Evolutionary conservation across 257 asterid species (phyloP).

Genomic region (Ilex aquifolium): DNA sequence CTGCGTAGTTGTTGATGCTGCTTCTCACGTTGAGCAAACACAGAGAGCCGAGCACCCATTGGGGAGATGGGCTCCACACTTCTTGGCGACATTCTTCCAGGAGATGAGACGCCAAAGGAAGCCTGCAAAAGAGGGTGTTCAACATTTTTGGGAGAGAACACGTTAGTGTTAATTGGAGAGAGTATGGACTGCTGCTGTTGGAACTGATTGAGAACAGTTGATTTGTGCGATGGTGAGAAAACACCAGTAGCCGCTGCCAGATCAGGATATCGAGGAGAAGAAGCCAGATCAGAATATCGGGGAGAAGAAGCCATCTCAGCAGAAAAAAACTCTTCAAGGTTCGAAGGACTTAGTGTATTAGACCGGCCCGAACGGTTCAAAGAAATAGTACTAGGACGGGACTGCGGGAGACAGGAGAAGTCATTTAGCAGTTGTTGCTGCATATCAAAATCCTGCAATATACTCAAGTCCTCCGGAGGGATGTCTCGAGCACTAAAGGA

Average conservation of each 20-base stretch:
- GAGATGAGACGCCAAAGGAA: slow-evolving; percentile 62
- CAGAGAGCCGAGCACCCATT: slow-evolving; percentile 57
- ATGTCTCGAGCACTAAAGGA: slow-evolving; percentile 86
- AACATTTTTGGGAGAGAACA: slow-evolving; percentile 62
- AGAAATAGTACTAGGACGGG: slow-evolving; percentile 44
- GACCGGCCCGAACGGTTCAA: slow-evolving; percentile 49
- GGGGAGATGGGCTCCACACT: slow-evolving; percentile 77
- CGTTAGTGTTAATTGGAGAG: slow-evolving; percentile 63
- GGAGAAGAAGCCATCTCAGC: slow-evolving; percentile 72
- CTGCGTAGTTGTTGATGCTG: slow-evolving; percentile 61
- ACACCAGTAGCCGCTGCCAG: slow-evolving; percentile 54
- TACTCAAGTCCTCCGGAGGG: slow-evolving; percentile 42
- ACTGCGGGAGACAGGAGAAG: slow-evolving; percentile 49
- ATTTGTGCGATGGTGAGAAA: slow-evolving; percentile 76
- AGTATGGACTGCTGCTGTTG: slow-evolving; percentile 76
- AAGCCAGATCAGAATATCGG: slow-evolving; percentile 61
- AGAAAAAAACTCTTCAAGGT: slow-evolving; percentile 82
- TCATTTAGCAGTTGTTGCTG: slow-evolving; percentile 59
- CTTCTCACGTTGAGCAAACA: slow-evolving; percentile 60
- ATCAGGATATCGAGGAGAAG: slow-evolving; percentile 77
- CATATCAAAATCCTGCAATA: slow-evolving; percentile 58
- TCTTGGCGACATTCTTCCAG: slow-evolving; percentile 83
- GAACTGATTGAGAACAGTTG: slow-evolving; percentile 60
- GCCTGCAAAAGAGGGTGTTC: slow-evolving; percentile 79
- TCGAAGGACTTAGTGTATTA: slow-evolving; percentile 74